These are phyloP conservation scores for Zizania latifolia DNA, from an alignment of 176 grass and related monocot species.

Conservation along the genomic window DNA sequence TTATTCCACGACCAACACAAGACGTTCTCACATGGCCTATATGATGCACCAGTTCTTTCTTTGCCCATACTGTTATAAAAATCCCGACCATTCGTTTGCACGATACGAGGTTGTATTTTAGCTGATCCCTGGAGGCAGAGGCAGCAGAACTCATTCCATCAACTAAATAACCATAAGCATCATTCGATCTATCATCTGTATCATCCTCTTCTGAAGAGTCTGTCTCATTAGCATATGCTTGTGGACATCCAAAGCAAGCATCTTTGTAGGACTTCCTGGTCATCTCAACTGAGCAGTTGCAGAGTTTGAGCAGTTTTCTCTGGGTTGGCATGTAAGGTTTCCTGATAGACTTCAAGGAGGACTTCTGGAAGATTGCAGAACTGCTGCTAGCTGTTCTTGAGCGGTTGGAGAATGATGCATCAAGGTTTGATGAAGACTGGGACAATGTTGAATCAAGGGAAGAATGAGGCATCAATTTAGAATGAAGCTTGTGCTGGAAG, in stretches of 20 bases:
- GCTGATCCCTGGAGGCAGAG: conserved; percentile 51
- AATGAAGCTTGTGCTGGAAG: conserved; percentile 42
- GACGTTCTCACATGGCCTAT: conserved; percentile 77
- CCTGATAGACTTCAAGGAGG: conserved; percentile 69
- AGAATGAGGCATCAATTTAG: no score
- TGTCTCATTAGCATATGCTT: conserved; percentile 52
- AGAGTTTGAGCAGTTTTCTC: conserved; percentile 61
- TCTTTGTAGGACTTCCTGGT: conserved; percentile 74
- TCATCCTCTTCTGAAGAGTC: conserved; percentile 84
- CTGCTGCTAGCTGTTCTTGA: conserved; percentile 48
- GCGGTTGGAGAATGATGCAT: conserved; percentile 45
- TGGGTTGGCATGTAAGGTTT: conserved; percentile 71
- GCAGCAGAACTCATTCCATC: conserved; percentile 25
- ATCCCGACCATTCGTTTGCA: conserved; percentile 97
- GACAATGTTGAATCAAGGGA: conserved; percentile 44
- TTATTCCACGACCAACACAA: conserved; percentile 75
- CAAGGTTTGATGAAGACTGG: conserved; percentile 36
- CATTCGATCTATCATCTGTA: conserved; percentile 48
- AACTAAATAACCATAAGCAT: conserved; percentile 34
- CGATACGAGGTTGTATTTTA: conserved; percentile 78
- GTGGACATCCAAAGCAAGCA: conserved; percentile 72
- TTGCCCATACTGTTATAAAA: conserved; percentile 81
- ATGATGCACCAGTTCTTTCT: conserved; percentile 63
- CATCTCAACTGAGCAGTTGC: conserved; percentile 74
- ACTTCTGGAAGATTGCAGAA: conserved; percentile 77